Evolutionary conservation across 768 basidiomycete species (phyloP), one percentile per base, ranked within the genome.

Genomic region (Cystofilobasidium bisporidii): DNA sequence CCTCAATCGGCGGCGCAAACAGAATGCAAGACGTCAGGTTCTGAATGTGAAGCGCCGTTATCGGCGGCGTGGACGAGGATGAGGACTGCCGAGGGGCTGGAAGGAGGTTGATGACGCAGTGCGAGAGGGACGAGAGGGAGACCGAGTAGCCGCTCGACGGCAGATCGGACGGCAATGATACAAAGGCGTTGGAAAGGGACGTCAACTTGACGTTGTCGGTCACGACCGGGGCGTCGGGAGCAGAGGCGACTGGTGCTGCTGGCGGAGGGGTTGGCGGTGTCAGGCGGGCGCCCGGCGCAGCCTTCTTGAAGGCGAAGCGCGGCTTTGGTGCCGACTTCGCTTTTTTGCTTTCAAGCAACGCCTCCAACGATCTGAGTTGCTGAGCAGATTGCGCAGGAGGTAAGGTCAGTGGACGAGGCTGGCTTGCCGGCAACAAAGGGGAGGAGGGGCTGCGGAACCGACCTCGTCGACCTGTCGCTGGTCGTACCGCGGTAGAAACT

Each of bases 401-500:
- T 8, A 28, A 15, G 30, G 30, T 20, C 22, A n/a, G 32, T 15
- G 26, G 47, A 24, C 60, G 28, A 0, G 43, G 15, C 4, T 18
- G 28, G n/a, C 1, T 8, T 30, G n/a, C 2, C n/a, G 26, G 40
- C 50, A 64, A n/a, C 3, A 18, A 18, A 18, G 0, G 48, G n/a
- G n/a, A 24, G 1, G 1, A 41, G 33, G 24, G 53, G 15, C 53
- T 26, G 41, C 14, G 43, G 30, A 33, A 58, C 45, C 43, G 24
- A 66, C 65, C 18, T 33, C 48, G 12, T 66, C 65, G 24, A 53
- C 45, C 56, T 66, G 58, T 2, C 65, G 57, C 36, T 66, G 65
- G 26, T 66, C 65, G 48, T 66, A 66, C 28, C 47, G 30, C 22
- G 65, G 65, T 8, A 66, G 59, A n/a, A 48, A 66, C 30, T 41